Percentiles rank a stretch among this genome's conserved stretches.
Evolutionary conservation across 345 rosid genomes (phyloP).

Genomic region (Microthlaspi erraticum): DNA sequence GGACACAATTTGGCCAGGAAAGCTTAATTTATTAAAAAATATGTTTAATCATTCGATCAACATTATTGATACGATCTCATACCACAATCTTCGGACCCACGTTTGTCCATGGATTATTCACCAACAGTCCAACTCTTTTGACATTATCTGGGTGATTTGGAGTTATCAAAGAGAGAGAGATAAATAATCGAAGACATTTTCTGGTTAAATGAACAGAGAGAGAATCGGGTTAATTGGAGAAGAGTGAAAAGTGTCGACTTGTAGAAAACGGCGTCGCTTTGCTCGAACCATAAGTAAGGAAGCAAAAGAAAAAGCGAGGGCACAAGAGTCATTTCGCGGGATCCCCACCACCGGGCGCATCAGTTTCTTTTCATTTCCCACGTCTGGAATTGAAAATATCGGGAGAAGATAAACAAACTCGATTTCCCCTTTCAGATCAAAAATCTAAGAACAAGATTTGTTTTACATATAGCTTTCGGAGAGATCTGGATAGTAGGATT

Average conservation of each 20-base stretch:
- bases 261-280: constrained; percentile 22
- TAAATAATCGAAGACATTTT: not conserved
- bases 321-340: not conserved
- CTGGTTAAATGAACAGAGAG: not conserved
- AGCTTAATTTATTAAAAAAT: too few relatives aligned
- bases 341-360: not conserved
- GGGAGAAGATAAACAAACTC: constrained; percentile 12
- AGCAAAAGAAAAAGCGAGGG: constrained; percentile 29
- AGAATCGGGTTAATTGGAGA: not conserved
- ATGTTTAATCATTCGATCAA: too few relatives aligned
- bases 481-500: constrained; percentile 18
- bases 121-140: too few relatives aligned
- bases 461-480: not conserved
- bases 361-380: constrained; percentile 26
- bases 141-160: too few relatives aligned
- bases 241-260: constrained; percentile 22
- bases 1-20: too few relatives aligned
- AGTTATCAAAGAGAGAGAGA: too few relatives aligned
- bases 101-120: too few relatives aligned
- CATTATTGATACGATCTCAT: too few relatives aligned
- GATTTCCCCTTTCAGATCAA: constrained; percentile 8
- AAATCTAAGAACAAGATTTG: not conserved
- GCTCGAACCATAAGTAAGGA: constrained; percentile 5
- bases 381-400: constrained; percentile 29
- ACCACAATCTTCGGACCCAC: too few relatives aligned